Percentiles rank a stretch among this genome's conserved stretches.
Evolutionary conservation across 371 early-diverging fungal genomes (phyloP).

Genomic region (Mucor racemosus): DNA sequence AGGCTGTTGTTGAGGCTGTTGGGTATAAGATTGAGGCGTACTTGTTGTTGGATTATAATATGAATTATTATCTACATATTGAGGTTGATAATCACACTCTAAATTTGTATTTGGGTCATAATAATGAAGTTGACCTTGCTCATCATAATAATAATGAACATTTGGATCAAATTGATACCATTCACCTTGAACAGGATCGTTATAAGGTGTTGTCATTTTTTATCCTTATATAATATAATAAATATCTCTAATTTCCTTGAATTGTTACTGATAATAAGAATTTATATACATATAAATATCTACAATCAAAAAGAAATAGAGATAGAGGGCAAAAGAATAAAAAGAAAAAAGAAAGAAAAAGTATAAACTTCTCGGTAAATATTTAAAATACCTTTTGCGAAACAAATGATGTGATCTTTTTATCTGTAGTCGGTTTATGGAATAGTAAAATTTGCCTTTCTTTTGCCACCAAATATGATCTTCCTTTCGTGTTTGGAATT

Average conservation of each 20-base stretch:
- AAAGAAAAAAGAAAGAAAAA: not conserved
- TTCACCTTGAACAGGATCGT: slow-evolving; percentile 13
- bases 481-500: too few species aligned
- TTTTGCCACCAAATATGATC: not conserved
- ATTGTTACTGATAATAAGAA: too few species aligned
- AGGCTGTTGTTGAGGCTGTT: slow-evolving; percentile 14
- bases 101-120: slow-evolving; percentile 41
- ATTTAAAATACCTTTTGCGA: slow-evolving; percentile 2
- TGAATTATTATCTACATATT: slow-evolving; percentile 10
- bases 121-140: slow-evolving; percentile 35
- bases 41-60: slow-evolving; percentile 29
- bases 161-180: slow-evolving; percentile 43
- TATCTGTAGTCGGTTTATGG: not conserved
- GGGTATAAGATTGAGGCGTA: slow-evolving; percentile 15
- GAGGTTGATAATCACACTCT: slow-evolving; percentile 28
- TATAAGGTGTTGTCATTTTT: slow-evolving; percentile 28
- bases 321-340: not conserved
- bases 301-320: not conserved
- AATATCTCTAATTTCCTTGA: not conserved
- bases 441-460: not conserved
- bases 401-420: not conserved
- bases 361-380: not conserved
- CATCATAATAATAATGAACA: slow-evolving; percentile 44
- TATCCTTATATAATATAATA: not conserved
- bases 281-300: not conserved